Conservation (phyloP, 2,329 filamentous ascomycete genomes). For the Xylariaceae sp. region DNA sequence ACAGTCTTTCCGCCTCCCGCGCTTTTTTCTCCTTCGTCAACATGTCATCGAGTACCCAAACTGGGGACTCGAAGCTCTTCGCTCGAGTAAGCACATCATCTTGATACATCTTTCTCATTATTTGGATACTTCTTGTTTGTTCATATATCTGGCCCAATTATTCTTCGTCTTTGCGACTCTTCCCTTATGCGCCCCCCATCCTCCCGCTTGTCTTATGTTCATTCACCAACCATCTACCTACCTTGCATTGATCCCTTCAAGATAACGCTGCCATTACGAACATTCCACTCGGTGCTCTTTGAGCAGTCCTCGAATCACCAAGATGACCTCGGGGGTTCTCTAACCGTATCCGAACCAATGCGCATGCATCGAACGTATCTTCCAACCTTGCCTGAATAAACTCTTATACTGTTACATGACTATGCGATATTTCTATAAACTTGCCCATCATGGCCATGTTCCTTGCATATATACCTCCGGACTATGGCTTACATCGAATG, state of each 20-base stretch:
- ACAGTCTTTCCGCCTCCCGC: slow-evolving; percentile 23
- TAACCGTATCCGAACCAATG: background rate
- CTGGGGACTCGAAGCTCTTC: slow-evolving; percentile 97
- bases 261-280: background rate
- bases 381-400: slow-evolving; percentile 22
- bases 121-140: background rate
- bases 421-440: slow-evolving; percentile 29
- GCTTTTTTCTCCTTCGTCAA: slow-evolving; percentile 37
- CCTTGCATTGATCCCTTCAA: background rate
- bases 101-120: slow-evolving; percentile 7
- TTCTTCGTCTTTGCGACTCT: background rate
- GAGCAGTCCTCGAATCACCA: slow-evolving; percentile 7
- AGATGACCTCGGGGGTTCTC: background rate
- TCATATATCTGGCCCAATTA: slow-evolving; percentile 14
- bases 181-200: background rate
- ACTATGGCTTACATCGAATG: slow-evolving; percentile 59
- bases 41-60: slow-evolving; percentile 68
- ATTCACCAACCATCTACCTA: background rate
- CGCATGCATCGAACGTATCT: slow-evolving; percentile 9
- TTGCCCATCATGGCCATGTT: slow-evolving; percentile 53
- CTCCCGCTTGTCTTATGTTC: background rate
- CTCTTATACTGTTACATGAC: slow-evolving; percentile 20
- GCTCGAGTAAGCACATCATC: slow-evolving; percentile 74
- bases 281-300: background rate
- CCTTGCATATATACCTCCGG: slow-evolving; percentile 58